Percentiles rank a stretch among this genome's conserved stretches.
These are phyloP conservation scores for Thielaviopsis ethacetica DNA, from an alignment of 2,329 filamentous ascomycete genomes.

Conservation along the genomic window DNA sequence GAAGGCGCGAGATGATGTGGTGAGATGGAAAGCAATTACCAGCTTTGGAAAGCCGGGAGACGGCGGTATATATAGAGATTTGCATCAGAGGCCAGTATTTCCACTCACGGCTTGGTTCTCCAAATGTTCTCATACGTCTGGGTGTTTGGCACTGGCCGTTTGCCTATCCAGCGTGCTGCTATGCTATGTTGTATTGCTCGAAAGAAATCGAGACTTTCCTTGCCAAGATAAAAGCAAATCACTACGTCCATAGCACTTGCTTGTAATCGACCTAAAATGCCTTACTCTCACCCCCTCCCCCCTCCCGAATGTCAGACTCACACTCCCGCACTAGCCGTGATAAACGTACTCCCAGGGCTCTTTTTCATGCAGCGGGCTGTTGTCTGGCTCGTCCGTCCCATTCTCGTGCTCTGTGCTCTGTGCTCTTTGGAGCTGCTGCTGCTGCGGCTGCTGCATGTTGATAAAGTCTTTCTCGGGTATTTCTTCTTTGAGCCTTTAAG, in stretches of 20 bases:
- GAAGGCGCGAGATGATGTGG: background rate
- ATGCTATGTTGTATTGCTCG: background rate
- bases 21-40: background rate
- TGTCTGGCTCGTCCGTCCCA: no score
- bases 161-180: background rate
- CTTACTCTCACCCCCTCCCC: background rate
- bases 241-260: background rate
- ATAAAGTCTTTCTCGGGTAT: no score
- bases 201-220: background rate
- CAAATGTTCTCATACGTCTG: no score
- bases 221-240: background rate
- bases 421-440: no score
- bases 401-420: no score
- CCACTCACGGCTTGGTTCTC: no score
- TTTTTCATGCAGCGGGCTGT: background rate
- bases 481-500: no score
- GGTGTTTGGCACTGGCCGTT: background rate
- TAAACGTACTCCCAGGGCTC: background rate
- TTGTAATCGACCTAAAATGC: background rate
- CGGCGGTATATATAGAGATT: background rate
- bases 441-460: no score
- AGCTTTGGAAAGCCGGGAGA: background rate
- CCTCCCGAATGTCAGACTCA: background rate
- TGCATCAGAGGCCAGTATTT: background rate
- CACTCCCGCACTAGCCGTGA: background rate